phyloP scores from a whole-genome alignment of 768 basidiomycete species.

The Steccherinum ochraceum region DNA sequence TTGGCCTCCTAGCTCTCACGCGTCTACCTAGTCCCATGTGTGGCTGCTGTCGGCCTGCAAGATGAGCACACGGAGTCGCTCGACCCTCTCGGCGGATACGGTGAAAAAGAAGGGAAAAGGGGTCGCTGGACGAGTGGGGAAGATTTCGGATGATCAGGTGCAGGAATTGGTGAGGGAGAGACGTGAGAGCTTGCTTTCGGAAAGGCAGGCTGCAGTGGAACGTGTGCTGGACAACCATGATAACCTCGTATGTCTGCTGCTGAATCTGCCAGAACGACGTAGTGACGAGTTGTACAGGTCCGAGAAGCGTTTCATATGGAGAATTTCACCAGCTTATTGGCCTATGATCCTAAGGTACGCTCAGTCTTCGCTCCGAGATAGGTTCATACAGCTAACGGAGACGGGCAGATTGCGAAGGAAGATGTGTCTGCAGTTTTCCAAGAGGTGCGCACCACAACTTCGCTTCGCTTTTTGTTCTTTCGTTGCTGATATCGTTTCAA shows the following conservation, averaged over 20 bases:
- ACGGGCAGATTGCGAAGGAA: conserved; percentile 64
- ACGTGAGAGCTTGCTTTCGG: conserved; percentile 42
- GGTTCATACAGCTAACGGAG: too few species aligned
- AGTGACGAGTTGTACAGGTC: conserved; percentile 38
- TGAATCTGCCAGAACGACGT: neutral
- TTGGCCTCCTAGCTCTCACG: conserved; percentile 14
- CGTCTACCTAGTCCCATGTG: conserved; percentile 7
- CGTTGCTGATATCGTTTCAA: conserved; percentile 2
- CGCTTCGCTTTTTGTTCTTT: neutral
- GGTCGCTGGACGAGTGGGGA: neutral
- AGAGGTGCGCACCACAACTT: conserved; percentile 38
- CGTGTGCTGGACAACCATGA: conserved; percentile 63
- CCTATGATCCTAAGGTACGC: conserved; percentile 71
- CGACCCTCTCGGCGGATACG: neutral
- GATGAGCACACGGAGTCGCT: conserved; percentile 11
- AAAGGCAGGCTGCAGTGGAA: conserved; percentile 56
- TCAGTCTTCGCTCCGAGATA: too few species aligned
- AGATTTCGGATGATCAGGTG: neutral
- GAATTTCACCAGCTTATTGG: conserved; percentile 67
- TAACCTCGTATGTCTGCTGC: conserved; percentile 47
- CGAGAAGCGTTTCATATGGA: conserved; percentile 89
- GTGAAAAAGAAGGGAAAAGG: neutral
- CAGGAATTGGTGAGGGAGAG: conserved; percentile 25
- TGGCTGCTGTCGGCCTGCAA: conserved; percentile 1
- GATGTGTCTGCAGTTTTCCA: conserved; percentile 71